Evolutionary conservation across 2,329 filamentous ascomycete genomes (phyloP), one percentile per base, ranked within the genome.

Genomic region (Alternaria arbusti): DNA sequence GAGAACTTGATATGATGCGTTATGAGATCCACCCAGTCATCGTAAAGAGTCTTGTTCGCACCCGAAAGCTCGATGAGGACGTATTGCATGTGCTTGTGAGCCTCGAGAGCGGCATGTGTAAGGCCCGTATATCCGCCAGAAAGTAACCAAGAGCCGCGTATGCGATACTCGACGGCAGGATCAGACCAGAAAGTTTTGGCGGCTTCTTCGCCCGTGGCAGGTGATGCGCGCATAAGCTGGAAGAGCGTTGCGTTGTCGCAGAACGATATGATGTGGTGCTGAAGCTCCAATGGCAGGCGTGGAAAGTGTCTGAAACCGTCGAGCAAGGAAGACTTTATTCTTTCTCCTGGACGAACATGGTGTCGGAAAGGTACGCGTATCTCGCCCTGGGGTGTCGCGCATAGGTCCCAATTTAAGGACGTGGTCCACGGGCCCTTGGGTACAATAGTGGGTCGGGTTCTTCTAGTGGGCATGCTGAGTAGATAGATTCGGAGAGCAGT

Each of bases 191-290:
- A 56, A 9, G 10, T 26, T 15, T 56, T 56, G 5, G 25, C 23
- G 6, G 43, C 54, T 47, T 69, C 61, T n/a, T 45, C 5, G 2
- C 63, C 64, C 10, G 45, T 58, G 5, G 44, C 11, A 15, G 12
- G 40, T 13, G 66, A 70, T 2, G 63, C 57, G 3, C 61, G 64
- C 64, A 70, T 70, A 25, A 70, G 63, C 50, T 61, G 63, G 26
- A 69, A 70, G n/a, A 68, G 59, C 12, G 63, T 66, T 20, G 60
- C 50, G 44, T 25, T 30, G 49, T 65, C 43, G 43, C 63, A 70
- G 17, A 63, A 68, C 20, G 47, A 12, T 9, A 70, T 12, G 32
- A 68, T 54, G 13, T 58, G 45, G 44, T 44, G 47, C 57, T 70
- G 63, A 11, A 70, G 59, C 46, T 68, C 66, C 10, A 45, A 43